Evolutionary conservation across 169 alveolate genomes (phyloP).

Genomic region (Cryptosporidium sp.): DNA sequence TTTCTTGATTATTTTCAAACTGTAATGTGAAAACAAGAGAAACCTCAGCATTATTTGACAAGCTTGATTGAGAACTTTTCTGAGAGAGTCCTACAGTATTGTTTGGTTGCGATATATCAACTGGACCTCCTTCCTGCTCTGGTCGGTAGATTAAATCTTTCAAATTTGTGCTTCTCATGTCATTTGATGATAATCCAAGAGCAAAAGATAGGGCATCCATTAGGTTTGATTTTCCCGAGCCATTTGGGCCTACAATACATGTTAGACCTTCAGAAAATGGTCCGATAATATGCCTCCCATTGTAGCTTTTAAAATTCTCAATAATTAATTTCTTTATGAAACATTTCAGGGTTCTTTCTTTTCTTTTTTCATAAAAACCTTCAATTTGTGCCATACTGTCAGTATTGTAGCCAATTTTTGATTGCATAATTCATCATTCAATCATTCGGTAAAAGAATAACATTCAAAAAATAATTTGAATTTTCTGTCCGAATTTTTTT

Average conservation of each 20-base stretch:
- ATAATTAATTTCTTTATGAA: conserved; percentile 77
- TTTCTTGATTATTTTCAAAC: conserved; percentile 76
- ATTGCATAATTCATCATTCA: conserved; percentile 28
- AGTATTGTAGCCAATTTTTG: background rate
- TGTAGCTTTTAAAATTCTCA: conserved; percentile 92
- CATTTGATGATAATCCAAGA: conserved; percentile 88
- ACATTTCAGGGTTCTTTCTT: conserved; percentile 50
- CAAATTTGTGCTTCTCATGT: conserved; percentile 88
- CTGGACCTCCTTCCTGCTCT: conserved; percentile 81
- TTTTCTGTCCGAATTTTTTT: background rate
- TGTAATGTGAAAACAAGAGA: conserved; percentile 35
- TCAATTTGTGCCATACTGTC: background rate
- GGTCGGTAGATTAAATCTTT: conserved; percentile 88
- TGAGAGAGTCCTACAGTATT: conserved; percentile 85
- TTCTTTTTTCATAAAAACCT: background rate
- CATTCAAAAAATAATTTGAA: background rate
- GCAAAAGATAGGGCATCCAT: conserved; percentile 89
- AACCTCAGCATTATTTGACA: conserved; percentile 29
- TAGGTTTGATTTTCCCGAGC: conserved; percentile 90
- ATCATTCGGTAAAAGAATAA: background rate
- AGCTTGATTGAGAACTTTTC: conserved; percentile 46
- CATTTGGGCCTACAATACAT: conserved; percentile 90
- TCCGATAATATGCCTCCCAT: conserved; percentile 90
- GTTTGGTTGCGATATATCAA: conserved; percentile 61
- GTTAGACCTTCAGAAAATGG: conserved; percentile 87